phyloP scores from a whole-genome alignment of 805 yeast species.

The Kockiozyma suomiensis region DNA sequence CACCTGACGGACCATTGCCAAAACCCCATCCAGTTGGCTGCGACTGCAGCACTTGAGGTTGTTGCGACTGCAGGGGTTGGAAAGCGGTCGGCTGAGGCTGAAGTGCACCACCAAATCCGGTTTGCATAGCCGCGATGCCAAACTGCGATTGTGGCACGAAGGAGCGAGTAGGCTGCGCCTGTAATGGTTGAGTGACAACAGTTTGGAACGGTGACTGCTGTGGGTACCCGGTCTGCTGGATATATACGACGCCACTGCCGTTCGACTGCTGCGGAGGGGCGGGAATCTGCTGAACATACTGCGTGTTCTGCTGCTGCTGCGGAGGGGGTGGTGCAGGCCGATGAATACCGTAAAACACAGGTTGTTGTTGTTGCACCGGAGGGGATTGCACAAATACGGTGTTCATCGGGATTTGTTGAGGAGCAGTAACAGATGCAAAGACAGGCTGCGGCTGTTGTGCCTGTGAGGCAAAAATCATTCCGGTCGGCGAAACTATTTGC shows the following conservation, averaged over 20 bases:
- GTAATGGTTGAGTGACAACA: conserved; percentile 45
- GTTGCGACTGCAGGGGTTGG: conserved; percentile 7
- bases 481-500: conserved; percentile 6
- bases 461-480: conserved; percentile 9
- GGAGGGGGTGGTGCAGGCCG: conserved; percentile 30
- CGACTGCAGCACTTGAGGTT: conserved; percentile 14
- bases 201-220: conserved; percentile 13
- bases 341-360: conserved; percentile 23
- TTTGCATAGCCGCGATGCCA: conserved; percentile 31
- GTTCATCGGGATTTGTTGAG: conserved; percentile 11
- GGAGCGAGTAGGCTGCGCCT: conserved; percentile 28
- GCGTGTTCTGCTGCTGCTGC: not conserved
- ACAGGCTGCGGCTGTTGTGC: conserved; percentile 4
- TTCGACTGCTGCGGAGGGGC: conserved; percentile 12
- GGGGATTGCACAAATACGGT: conserved; percentile 10
- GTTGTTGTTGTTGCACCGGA: conserved; percentile 21
- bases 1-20: conserved; percentile 29
- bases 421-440: not conserved
- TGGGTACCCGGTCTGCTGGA: conserved; percentile 23
- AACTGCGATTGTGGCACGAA: conserved; percentile 31
- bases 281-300: conserved; percentile 9
- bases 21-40: conserved; percentile 37
- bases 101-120: conserved; percentile 26
- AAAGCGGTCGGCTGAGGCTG: conserved; percentile 18
- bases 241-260: not conserved